Conservation (phyloP, 2,329 filamentous ascomycete species). For the Helicocarpus griseus region DNA sequence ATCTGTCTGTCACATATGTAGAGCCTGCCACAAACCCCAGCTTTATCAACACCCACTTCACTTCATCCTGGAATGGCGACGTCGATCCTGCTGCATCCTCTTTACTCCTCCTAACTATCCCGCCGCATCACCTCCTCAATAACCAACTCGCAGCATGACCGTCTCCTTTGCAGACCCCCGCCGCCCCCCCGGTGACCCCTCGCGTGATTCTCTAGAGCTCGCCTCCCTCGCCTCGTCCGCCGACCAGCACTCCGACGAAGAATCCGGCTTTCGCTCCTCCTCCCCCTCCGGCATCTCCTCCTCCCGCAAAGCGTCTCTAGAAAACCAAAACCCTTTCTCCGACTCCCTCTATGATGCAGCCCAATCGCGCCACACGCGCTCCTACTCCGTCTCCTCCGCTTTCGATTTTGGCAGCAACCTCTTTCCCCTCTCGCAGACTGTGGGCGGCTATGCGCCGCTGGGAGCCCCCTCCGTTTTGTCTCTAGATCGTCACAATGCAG, state of each 20-base stretch:
- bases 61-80: slow-evolving; percentile 1
- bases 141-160: slow-evolving; percentile 10
- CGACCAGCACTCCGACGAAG: slow-evolving; percentile 46
- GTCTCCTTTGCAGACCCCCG: slow-evolving; percentile 22
- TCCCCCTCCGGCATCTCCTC: slow-evolving; percentile 78
- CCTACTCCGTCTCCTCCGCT: slow-evolving; percentile 82
- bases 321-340: slow-evolving; percentile 69
- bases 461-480: slow-evolving; percentile 58
- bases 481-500: slow-evolving; percentile 45
- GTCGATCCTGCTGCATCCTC: not conserved
- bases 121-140: not conserved
- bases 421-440: slow-evolving; percentile 80
- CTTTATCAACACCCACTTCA: not conserved
- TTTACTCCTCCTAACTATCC: not conserved
- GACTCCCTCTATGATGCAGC: slow-evolving; percentile 41
- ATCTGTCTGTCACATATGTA: not conserved
- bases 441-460: slow-evolving; percentile 71
- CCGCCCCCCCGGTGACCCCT: slow-evolving; percentile 14
- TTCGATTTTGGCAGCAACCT: slow-evolving; percentile 94
- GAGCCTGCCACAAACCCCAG: not conserved
- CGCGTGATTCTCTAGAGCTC: slow-evolving; percentile 90
- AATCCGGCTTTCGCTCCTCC: slow-evolving; percentile 47
- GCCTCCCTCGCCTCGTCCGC: slow-evolving; percentile 87
- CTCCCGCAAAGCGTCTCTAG: slow-evolving; percentile 82
- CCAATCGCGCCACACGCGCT: slow-evolving; percentile 46